Base-by-base conservation (phyloP, 495 filamentous ascomycete genomes). In the Talaromyces nanjingensis region DNA sequence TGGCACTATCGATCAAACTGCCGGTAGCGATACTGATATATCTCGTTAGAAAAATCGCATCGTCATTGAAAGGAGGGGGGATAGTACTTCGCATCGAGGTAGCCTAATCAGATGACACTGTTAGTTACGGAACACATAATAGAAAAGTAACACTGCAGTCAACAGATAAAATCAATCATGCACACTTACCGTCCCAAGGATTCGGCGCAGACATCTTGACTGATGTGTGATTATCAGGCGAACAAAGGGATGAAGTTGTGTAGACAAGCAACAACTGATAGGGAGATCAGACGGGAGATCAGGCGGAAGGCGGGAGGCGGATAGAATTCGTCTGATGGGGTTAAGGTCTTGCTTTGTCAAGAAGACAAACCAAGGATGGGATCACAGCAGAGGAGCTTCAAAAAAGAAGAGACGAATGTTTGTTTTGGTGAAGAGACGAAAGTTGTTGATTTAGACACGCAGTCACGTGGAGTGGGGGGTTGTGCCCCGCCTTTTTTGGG, bases 41-140 rank as follows among this genome's bases (percentile, higher is more conserved):
- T 72, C 87, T 72, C 87, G 96, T 92, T 67, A 74, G 75, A 80
- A 96, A 96, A 65, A 79, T 84, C 20, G 82, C 18, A 22, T 86
- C 84, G n/a, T 79, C 96, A 67, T 87, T 81, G 18, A 20, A 25
- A 20, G n/a, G 9, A 6, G 27, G 27, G 18, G 18, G 22, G 11
- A 25, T 54, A 20, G 2, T 22, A 54, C 52, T 54, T 54, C 22
- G 52, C 52, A 25, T 54, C 22, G 52, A 54, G 52, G 52, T 54
- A 54, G n/a, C 52, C 52, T 54, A 47, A 18, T 47, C 42, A 18
- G 11, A 14, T 8, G 12, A 47, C 11, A 18, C 9, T 18, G 42
- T 47, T 47, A 47, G 42, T 18, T 18, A 47, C 42, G 27, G 42
- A 47, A 18, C n/a, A 47, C 42, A 47, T 47, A 11, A 47, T 3